These are phyloP conservation scores for Penicillium coffeae DNA, from an alignment of 495 filamentous ascomycete species.

Conservation along the genomic window DNA sequence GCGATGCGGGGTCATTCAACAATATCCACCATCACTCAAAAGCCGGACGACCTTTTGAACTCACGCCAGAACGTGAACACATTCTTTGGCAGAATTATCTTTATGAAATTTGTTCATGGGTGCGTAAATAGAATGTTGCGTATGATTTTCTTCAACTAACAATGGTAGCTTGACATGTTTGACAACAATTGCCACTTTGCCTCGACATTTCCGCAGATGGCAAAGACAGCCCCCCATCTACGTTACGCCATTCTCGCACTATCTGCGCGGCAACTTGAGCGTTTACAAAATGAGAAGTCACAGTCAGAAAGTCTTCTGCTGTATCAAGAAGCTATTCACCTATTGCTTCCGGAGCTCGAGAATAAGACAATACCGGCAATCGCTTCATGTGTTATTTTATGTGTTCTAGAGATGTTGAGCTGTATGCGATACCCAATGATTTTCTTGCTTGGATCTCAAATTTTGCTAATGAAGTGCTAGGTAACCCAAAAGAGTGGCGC, in stretches of 20 bases:
- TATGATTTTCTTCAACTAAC: not conserved
- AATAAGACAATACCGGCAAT: conserved; percentile 36
- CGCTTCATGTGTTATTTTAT: conserved; percentile 39
- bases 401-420: conserved; percentile 43
- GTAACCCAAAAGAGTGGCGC: conserved; percentile 39
- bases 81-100: conserved; percentile 42
- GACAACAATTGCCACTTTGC: conserved; percentile 43
- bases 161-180: conserved; percentile 42
- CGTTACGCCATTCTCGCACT: conserved; percentile 41
- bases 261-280: conserved; percentile 43
- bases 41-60: conserved; percentile 17
- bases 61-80: conserved; percentile 29
- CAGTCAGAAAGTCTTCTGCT: conserved; percentile 40
- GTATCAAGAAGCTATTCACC: conserved; percentile 42
- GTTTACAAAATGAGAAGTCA: conserved; percentile 30
- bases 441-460: not conserved
- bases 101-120: conserved; percentile 40
- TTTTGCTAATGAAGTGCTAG: conserved; percentile 3
- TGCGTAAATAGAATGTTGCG: conserved; percentile 2
- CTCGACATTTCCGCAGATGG: conserved; percentile 36
- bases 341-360: conserved; percentile 36
- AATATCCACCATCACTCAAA: conserved; percentile 7
- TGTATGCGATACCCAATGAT: conserved; percentile 26
- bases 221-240: conserved; percentile 34
- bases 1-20: conserved; percentile 4